These are phyloP conservation scores for Coleophoma cylindrospora DNA, from an alignment of 2,329 filamentous ascomycete species.

Conservation along the genomic window DNA sequence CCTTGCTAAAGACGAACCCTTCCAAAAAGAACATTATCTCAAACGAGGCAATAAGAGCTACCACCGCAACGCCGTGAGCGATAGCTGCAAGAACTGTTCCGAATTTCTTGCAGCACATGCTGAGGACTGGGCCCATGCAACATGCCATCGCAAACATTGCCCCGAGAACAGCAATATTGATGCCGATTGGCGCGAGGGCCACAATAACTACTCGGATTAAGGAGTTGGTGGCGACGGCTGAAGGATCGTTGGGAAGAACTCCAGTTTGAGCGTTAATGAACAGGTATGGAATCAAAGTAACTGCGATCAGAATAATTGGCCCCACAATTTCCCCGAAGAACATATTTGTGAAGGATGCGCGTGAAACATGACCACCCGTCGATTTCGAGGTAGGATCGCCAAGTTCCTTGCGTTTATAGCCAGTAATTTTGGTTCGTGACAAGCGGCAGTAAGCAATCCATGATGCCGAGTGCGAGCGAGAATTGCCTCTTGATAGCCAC, in stretches of 20 bases:
- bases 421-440: constrained; percentile 90
- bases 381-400: constrained; percentile 85
- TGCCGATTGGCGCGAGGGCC: constrained; percentile 75
- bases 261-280: constrained; percentile 96
- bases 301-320: constrained; percentile 72
- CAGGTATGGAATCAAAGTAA: constrained; percentile 83
- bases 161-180: constrained; percentile 80
- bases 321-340: constrained; percentile 88
- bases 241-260: constrained; percentile 44
- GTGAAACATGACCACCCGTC: constrained; percentile 84
- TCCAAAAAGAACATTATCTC: constrained; percentile 95
- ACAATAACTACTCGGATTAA: constrained; percentile 77
- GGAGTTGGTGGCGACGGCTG: constrained; percentile 55
- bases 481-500: constrained; percentile 96
- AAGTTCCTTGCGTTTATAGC: constrained; percentile 94
- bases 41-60: constrained; percentile 85
- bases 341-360: constrained; percentile 83
- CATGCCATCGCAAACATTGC: constrained; percentile 92
- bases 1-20: constrained; percentile 77
- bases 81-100: constrained; percentile 91
- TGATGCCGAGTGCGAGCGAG: constrained; percentile 90
- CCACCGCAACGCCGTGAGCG: constrained; percentile 82
- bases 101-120: constrained; percentile 99
- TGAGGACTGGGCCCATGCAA: constrained; percentile 90
- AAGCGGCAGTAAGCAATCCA: constrained; percentile 98